Evolutionary conservation across 768 basidiomycete genomes (phyloP), one percentile per base, ranked within the genome.

Genomic region (Lactarius trivialis): DNA sequence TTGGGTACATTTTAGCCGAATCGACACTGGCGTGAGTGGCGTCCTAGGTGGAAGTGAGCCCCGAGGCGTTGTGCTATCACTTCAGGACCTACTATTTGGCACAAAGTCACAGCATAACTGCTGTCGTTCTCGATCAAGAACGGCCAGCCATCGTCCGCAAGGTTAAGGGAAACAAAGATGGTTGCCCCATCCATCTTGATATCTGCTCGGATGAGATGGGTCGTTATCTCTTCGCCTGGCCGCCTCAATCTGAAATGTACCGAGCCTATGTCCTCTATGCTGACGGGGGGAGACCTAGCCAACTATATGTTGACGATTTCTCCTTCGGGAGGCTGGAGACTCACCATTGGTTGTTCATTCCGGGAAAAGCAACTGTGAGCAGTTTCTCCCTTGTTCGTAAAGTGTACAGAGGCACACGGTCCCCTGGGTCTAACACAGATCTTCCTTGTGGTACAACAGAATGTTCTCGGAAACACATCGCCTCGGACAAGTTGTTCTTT

Each of bases 81-180:
- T 5, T 36, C 24, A 14, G 17, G 14, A 72, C 72, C 66, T 69
- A 93, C 94, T 72, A 82, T 83, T 75, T 99, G 97, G 62, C 77
- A 84, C 64, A 96, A 78, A 11, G 76, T 75, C 65, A 95, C 76
- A 0, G 77, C 68, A 61, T 86, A 79, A 65, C 91, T 88, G 59
- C 89, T 95, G 39, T 89, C 84, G 67, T 99, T 99, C 71, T 95
- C 91, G 51, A 99, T 83, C 33, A 80, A 77, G 72, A 98, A 93
- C 1, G 97, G 97, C 93, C 94, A 98, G 3, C 76, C 78, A 15
- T 87, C 87, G 26, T 77, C 79, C 19, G 89, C 87, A 50, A 76
- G 71, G 14, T 80, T 78, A 65, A 98, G 75, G 57, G 81, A 81
- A n/a, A 98, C 76, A 74, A 95, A 98, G 57, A 99, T 91, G 1